Percentiles rank a stretch among this genome's conserved stretches.
These are phyloP conservation scores for Cryptosporidium felis DNA, from an alignment of 169 alveolate genomes.

Conservation along the genomic window DNA sequence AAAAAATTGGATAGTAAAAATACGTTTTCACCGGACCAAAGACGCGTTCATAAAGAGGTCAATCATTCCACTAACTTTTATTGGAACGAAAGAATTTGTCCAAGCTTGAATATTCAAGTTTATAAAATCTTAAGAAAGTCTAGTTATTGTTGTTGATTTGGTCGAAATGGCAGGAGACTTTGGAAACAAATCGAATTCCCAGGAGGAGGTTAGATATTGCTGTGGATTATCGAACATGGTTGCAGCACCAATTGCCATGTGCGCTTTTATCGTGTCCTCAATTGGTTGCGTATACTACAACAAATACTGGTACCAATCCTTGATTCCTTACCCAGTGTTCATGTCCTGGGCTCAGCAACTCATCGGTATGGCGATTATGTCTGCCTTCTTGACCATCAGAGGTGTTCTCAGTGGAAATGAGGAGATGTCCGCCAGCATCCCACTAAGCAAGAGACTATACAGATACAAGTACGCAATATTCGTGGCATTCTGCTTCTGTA, in stretches of 20 bases:
- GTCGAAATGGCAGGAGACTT: slow-evolving; percentile 57
- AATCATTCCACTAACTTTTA: slow-evolving; percentile 10
- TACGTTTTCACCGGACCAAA: not conserved
- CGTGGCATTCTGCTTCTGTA: slow-evolving; percentile 69
- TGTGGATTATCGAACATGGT: slow-evolving; percentile 53
- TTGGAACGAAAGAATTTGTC: not conserved
- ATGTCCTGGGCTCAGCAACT: slow-evolving; percentile 72
- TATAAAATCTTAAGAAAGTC: slow-evolving; percentile 2
- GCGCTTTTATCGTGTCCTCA: slow-evolving; percentile 63
- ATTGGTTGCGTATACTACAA: slow-evolving; percentile 65
- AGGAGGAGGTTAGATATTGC: slow-evolving; percentile 69
- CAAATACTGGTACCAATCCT: slow-evolving; percentile 40
- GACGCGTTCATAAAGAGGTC: not conserved
- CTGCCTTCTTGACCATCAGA: slow-evolving; percentile 56
- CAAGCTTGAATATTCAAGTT: slow-evolving; percentile 14
- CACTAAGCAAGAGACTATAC: slow-evolving; percentile 59
- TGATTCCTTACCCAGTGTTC: slow-evolving; percentile 57
- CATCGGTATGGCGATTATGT: slow-evolving; percentile 64
- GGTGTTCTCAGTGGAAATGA: slow-evolving; percentile 63
- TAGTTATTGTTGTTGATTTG: not conserved
- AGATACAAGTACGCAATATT: slow-evolving; percentile 64
- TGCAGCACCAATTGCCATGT: slow-evolving; percentile 72
- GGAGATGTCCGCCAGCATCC: slow-evolving; percentile 58
- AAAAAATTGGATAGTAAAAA: not conserved
- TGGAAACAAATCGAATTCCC: slow-evolving; percentile 66